Percentiles rank a stretch among this genome's conserved stretches.
Conservation (phyloP, 257 asterid species). For the Solanum medicagineum region DNA sequence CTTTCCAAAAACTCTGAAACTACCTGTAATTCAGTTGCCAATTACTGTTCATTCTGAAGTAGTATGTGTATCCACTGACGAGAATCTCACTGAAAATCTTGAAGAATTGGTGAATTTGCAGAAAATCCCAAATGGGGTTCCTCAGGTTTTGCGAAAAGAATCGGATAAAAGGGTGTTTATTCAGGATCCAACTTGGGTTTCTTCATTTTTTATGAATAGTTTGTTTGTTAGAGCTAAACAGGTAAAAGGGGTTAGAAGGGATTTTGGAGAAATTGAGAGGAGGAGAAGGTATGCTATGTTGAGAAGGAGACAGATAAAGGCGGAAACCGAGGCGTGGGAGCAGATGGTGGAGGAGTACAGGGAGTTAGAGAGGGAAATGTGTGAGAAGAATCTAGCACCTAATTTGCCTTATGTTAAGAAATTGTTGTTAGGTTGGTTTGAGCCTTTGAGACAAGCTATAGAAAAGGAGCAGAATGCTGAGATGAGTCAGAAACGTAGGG, state of each 20-base stretch:
- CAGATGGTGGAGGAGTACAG: conserved; percentile 74
- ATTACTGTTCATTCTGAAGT: conserved; percentile 22
- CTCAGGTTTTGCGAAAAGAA: conserved; percentile 4
- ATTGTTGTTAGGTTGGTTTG: conserved; percentile 84
- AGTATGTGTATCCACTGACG: conserved; percentile 46
- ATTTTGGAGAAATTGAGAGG: conserved; percentile 64
- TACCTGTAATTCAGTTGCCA: conserved; percentile 38
- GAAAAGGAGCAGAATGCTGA: conserved; percentile 52
- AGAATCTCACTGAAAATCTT: conserved; percentile 22
- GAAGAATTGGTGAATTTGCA: conserved; percentile 27
- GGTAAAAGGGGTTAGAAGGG: conserved; percentile 41
- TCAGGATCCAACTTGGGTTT: conserved; percentile 85
- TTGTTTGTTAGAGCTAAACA: conserved; percentile 37
- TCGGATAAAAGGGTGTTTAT: conserved; percentile 43
- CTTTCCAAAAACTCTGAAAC: conserved; percentile 58
- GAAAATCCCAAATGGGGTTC: conserved; percentile 27
- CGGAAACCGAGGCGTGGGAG: conserved; percentile 96
- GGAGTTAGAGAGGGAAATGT: conserved; percentile 86
- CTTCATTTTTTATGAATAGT: conserved; percentile 58
- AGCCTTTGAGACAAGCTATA: conserved; percentile 72
- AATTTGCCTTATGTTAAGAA: conserved; percentile 77
- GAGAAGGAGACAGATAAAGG: conserved; percentile 66
- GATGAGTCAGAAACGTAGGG: conserved; percentile 47
- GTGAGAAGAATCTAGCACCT: conserved; percentile 88
- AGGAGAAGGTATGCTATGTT: conserved; percentile 53